These are phyloP conservation scores for Simmondsia chinensis DNA, from an alignment of 148 eudicot species.

Conservation along the genomic window DNA sequence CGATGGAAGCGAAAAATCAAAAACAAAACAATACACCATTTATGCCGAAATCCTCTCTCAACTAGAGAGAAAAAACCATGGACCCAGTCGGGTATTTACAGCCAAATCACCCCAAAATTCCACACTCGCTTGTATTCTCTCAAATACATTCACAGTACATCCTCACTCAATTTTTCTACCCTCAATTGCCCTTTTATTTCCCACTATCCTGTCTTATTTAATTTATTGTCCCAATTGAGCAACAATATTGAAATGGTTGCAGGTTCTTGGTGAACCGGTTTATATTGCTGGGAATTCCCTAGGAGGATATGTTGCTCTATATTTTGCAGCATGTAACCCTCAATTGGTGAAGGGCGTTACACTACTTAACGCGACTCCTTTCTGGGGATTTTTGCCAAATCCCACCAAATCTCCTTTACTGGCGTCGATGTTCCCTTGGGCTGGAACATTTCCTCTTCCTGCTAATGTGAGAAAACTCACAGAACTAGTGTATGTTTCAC, in stretches of 20 bases:
- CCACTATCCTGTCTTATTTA: no score
- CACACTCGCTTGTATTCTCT: no score
- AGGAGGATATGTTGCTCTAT: constrained; percentile 89
- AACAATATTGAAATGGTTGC: constrained; percentile 14
- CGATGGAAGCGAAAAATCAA: no score
- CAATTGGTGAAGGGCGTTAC: constrained; percentile 84
- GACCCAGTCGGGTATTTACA: no score
- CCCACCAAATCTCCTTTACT: constrained; percentile 64
- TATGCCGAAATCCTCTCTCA: no score
- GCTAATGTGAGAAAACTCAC: constrained; percentile 49
- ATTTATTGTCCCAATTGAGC: no score
- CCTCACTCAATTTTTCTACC: no score
- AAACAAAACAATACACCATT: no score
- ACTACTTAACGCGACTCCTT: constrained; percentile 90
- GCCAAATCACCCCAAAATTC: no score
- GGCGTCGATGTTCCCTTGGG: constrained; percentile 70
- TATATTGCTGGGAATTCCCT: constrained; percentile 91
- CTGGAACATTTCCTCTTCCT: constrained; percentile 94
- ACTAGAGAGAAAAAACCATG: no score
- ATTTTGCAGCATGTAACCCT: constrained; percentile 72
- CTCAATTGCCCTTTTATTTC: no score
- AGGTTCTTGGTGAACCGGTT: constrained; percentile 93
- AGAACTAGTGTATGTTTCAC: constrained; percentile 55
- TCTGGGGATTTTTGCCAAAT: constrained; percentile 97
- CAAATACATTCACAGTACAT: no score